Base-by-base conservation (phyloP, 768 basidiomycete genomes). In the Suillus americanus region DNA sequence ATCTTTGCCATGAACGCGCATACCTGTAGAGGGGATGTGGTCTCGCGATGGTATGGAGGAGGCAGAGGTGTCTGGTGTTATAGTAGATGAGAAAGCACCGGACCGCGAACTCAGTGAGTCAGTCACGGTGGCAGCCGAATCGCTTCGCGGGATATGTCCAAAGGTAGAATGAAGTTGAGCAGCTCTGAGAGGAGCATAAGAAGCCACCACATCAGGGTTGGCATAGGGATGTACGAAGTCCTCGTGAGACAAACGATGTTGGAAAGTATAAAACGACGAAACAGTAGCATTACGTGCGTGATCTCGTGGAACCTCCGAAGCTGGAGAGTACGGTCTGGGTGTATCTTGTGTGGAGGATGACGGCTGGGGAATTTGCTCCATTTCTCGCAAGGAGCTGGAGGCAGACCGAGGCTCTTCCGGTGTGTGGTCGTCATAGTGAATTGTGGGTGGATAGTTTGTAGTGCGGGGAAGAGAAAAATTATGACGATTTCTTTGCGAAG, bases 191-290 rank as follows among this genome's bases (percentile, higher is more conserved):
- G 78, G 78, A 53, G 79, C 69, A 62, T 80, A 72, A 57, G 78
- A 74, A 43, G 77, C 56, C 38, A 83, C 84, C 53, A 90, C 78
- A 66, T 92, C 89, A 9, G 91, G 91, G 69, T 93, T 92, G 61
- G 92, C 92, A 72, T 92, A 94, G 33, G 92, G 92, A 77, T 94
- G 92, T 45, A 83, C 71, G 63, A 79, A 81, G 20, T 78, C 75
- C 23, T 72, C 68, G 8, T 63, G 73, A 61, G 75, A 69, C 43
- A 66, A 64, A 45, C 72, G 79, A 66, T 81, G 81, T 65, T 78
- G 79, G 48, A 72, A 70, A 64, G 73, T 75, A 67, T 72, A 70
- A 20, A 69, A 63, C 53, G 67, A 69, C 12, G 69, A 73, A 40
- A 71, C 64, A 59, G 65, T 67, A 25, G 28, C 41, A 50, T 60